phyloP scores from a whole-genome alignment of 2,329 filamentous ascomycete species.

The Dactylella cylindrospora region DNA sequence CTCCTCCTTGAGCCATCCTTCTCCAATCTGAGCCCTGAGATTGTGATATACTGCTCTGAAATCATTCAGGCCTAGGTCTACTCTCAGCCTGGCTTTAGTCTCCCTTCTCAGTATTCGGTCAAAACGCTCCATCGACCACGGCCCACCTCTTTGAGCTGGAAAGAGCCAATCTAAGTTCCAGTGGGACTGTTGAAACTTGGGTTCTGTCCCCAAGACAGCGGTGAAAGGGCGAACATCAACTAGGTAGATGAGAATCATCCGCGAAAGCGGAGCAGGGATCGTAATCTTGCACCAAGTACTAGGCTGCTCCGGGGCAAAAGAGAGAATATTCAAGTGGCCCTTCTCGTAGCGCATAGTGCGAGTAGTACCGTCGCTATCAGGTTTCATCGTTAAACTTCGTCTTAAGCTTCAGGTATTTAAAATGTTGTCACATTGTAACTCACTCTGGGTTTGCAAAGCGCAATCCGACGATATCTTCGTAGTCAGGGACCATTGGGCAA shows the following conservation, averaged over 20 bases:
- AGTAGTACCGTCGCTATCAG: constrained; percentile 3
- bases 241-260: constrained; percentile 24
- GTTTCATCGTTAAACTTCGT: background rate
- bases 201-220: constrained; percentile 1
- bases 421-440: background rate
- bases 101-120: constrained; percentile 13
- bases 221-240: constrained; percentile 28
- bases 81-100: constrained; percentile 9
- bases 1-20: constrained; percentile 23
- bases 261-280: constrained; percentile 31
- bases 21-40: constrained; percentile 3
- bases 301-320: background rate
- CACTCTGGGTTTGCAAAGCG: constrained; percentile 14
- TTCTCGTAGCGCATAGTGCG: constrained; percentile 35
- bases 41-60: constrained; percentile 26
- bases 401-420: background rate
- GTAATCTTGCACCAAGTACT: constrained; percentile 10
- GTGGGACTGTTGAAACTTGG: background rate
- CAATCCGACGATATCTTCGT: constrained; percentile 13
- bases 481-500: constrained; percentile 12
- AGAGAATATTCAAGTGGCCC: constrained; percentile 13
- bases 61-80: constrained; percentile 8
- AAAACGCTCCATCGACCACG: constrained; percentile 13
- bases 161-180: constrained; percentile 30
- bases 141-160: constrained; percentile 10